Evolutionary conservation across 2,329 filamentous ascomycete species (phyloP).

Genomic region (Hypocreales sp.): DNA sequence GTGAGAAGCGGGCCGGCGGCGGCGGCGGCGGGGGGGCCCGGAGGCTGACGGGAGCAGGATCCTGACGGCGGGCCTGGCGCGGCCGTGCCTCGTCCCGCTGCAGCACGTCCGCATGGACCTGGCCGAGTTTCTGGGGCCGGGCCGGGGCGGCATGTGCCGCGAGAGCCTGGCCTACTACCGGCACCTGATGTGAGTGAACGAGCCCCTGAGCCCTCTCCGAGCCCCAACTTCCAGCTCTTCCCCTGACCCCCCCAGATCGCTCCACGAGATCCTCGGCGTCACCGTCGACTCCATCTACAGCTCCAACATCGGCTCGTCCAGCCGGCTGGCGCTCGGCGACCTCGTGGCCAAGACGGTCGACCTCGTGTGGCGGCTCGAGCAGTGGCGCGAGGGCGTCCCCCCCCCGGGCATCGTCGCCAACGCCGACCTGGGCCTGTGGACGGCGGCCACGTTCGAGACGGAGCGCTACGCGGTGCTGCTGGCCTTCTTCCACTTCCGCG

Average conservation of each 20-base stretch:
- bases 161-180: constrained; percentile 6
- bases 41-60: too few relatives aligned
- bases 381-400: constrained; percentile 3
- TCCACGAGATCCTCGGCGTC: constrained; percentile 8
- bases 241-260: constrained; percentile 2
- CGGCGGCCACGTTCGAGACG: constrained; percentile 1
- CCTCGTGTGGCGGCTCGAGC: constrained; percentile 6
- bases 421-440: constrained; percentile 2
- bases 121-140: constrained; percentile 1
- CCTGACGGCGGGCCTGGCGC: constrained; percentile 7
- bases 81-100: constrained; percentile 7
- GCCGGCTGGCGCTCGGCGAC: constrained; percentile 2
- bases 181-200: constrained; percentile 4
- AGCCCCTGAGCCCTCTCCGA: not conserved
- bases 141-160: constrained; percentile 1
- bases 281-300: constrained; percentile 7
- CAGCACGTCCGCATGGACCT: constrained; percentile 5
- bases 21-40: too few relatives aligned
- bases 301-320: constrained; percentile 7
- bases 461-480: constrained; percentile 5
- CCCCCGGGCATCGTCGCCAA: constrained; percentile 3
- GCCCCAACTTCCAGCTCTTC: not conserved
- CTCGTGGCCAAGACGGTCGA: constrained; percentile 7
- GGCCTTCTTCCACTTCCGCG: constrained; percentile 4
- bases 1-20: too few relatives aligned